Evolutionary conservation across 1,284 basidiomycete genomes (phyloP).

Genomic region (Cryptococcus hybrid): DNA sequence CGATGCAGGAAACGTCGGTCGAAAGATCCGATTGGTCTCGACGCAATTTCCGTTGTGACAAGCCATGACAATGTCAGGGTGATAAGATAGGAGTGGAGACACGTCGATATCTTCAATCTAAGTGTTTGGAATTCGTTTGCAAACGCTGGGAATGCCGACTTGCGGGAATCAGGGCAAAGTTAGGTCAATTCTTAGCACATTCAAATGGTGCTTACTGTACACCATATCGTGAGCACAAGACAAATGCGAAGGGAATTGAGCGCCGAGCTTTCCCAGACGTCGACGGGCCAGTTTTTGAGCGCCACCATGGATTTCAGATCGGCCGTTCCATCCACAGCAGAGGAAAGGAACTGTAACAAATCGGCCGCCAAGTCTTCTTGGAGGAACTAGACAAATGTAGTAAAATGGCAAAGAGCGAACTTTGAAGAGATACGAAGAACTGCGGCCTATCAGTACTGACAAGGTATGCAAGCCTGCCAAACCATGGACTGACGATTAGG

Average conservation of each 20-base stretch:
- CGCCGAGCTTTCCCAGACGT: slow-evolving; percentile 4
- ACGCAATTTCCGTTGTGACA: neutral
- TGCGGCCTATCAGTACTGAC: slow-evolving; percentile 6
- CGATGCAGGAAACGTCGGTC: neutral
- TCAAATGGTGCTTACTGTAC: slow-evolving; percentile 10
- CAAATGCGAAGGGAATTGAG: slow-evolving; percentile 12
- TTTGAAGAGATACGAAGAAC: slow-evolving; percentile 21
- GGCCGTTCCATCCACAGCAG: neutral
- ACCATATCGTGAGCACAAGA: slow-evolving; percentile 14
- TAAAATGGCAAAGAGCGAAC: slow-evolving; percentile 20
- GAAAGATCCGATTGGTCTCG: neutral
- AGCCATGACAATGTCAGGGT: slow-evolving; percentile 1
- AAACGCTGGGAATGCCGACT: neutral
- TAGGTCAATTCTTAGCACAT: neutral
- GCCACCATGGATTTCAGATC: neutral
- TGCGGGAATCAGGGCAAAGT: neutral
- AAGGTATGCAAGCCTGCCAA: neutral
- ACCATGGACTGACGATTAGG: slow-evolving; percentile 18
- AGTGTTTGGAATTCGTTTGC: neutral
- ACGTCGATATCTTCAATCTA: neutral
- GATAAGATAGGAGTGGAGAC: slow-evolving; percentile 3
- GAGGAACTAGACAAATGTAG: slow-evolving; percentile 12
- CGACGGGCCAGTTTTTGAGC: neutral
- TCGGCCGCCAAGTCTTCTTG: neutral
- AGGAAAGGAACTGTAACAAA: slow-evolving; percentile 1